Base-by-base conservation (phyloP, 805 yeast species). In the Schwanniomyces polymorphus region DNA sequence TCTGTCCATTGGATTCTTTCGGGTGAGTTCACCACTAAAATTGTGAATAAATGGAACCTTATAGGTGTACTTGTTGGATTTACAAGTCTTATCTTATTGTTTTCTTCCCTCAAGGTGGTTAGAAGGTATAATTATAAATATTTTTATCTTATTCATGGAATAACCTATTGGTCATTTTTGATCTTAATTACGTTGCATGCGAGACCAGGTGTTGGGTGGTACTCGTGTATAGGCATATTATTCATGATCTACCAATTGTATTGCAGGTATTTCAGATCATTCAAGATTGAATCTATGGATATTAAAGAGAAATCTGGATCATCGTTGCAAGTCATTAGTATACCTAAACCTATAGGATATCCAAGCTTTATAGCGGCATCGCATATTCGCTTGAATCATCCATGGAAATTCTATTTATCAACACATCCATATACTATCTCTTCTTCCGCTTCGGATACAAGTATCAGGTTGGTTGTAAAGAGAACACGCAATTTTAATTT, bases 401-500 rank as follows among this genome's bases (percentile, higher is more conserved):
- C 63, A 2, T 65, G 73, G 44, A 73, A 73, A 2, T 60, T 74
- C 45, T 23, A 84, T 2, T 59, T 70, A 5, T 83, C 92, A 7
- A 70, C 86, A 2, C 91, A 86, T 58, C 91, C 92, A 2, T 86
- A 74, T 56, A 82, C 91, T 0, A 68, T 85, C 10, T 79, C 82
- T 0, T 74, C 82, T 1, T 43, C 67, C 1, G 65, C 76, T 0
- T 64, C 61, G 1, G 80, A 78, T 38, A 50, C 60, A 2, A 48
- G 60, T 12, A 58, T 80, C 2, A 74, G 70, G 38, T 62, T 84
- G 47, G 63, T 84, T 11, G 64, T 82, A 26, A 74, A 72, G 43
- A 73, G 70, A 33, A 71, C 82, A 1, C 56, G 41, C 1, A 47
- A 45, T 9, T 56, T 58, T 37, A 45, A 40, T 26, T 52, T 62